Evolutionary conservation across 495 filamentous ascomycete genomes (phyloP).

Genomic region (Aspergillus diversus): DNA sequence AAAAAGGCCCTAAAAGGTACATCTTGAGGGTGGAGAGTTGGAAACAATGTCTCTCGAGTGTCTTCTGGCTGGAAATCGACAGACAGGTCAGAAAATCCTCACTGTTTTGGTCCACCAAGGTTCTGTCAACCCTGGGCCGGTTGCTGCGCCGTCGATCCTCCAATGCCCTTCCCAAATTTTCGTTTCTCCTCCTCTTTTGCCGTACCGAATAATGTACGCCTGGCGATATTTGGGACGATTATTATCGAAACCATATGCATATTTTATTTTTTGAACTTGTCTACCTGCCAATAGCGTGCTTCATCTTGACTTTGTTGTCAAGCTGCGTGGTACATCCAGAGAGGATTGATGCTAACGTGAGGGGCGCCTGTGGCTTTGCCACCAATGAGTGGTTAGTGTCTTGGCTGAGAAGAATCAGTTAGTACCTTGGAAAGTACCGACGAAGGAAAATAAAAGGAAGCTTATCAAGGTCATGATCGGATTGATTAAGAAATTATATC

Average conservation of each 20-base stretch:
- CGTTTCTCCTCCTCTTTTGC: neutral
- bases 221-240: neutral
- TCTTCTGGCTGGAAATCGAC: neutral
- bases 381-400: constrained; percentile 19
- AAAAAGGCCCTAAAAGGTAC: neutral
- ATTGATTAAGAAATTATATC: no score
- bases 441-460: no score
- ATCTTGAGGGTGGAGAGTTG: no score
- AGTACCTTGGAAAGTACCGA: no score
- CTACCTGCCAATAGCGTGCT: constrained; percentile 1
- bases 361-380: constrained; percentile 17
- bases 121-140: constrained; percentile 34
- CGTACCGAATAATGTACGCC: neutral
- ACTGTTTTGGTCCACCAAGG: constrained; percentile 8
- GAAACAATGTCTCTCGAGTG: no score
- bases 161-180: constrained; percentile 20
- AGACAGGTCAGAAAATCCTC: constrained; percentile 8
- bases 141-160: constrained; percentile 42
- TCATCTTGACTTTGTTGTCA: neutral
- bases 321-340: neutral
- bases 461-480: no score
- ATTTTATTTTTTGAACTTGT: neutral
- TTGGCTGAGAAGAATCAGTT: constrained; percentile 6
- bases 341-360: constrained; percentile 10
- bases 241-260: neutral